Percentiles rank a stretch among this genome's conserved stretches.
Conservation (phyloP, 1,139 yeast genomes). For the Candida sojae region DNA sequence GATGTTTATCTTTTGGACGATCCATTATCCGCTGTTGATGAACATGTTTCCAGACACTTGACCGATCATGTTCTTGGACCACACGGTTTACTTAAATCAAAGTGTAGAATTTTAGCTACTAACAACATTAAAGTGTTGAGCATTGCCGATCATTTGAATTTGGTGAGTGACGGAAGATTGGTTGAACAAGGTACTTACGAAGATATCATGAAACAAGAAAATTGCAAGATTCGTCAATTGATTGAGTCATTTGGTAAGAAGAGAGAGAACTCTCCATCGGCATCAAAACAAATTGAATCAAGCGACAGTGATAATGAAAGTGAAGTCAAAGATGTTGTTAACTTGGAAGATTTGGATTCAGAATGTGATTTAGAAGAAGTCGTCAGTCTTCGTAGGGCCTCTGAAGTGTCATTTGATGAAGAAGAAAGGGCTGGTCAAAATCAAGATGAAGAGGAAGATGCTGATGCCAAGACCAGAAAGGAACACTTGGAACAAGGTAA, state of each 20-base stretch:
- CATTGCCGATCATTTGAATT: slow-evolving; percentile 70
- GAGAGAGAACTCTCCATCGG: slow-evolving; percentile 21
- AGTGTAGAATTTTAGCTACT: slow-evolving; percentile 83
- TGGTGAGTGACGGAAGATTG: slow-evolving; percentile 76
- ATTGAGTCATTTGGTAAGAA: slow-evolving; percentile 76
- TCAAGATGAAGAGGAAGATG: slow-evolving; percentile 46
- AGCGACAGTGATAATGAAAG: slow-evolving; percentile 11
- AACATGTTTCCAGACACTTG: slow-evolving; percentile 36
- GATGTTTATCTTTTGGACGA: slow-evolving; percentile 39
- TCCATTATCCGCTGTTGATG: slow-evolving; percentile 38
- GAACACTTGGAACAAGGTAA: slow-evolving; percentile 93
- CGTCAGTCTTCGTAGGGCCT: slow-evolving; percentile 68
- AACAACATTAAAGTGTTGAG: slow-evolving; percentile 84
- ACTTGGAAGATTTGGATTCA: slow-evolving; percentile 28
- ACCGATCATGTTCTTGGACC: slow-evolving; percentile 63
- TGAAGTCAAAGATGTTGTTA: slow-evolving; percentile 15
- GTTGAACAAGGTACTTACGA: slow-evolving; percentile 76
- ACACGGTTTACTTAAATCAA: slow-evolving; percentile 71
- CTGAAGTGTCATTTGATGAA: slow-evolving; percentile 57
- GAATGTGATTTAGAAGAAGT: slow-evolving; percentile 31
- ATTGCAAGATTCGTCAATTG: slow-evolving; percentile 60
- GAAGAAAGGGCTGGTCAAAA: slow-evolving; percentile 34
- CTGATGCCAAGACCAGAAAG: slow-evolving; percentile 45
- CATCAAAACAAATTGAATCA: slow-evolving; percentile 9
- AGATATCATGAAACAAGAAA: slow-evolving; percentile 53